Evolutionary conservation across 148 eudicot species (phyloP), one percentile per base, ranked within the genome.

Genomic region (Pouteria glomerata): DNA sequence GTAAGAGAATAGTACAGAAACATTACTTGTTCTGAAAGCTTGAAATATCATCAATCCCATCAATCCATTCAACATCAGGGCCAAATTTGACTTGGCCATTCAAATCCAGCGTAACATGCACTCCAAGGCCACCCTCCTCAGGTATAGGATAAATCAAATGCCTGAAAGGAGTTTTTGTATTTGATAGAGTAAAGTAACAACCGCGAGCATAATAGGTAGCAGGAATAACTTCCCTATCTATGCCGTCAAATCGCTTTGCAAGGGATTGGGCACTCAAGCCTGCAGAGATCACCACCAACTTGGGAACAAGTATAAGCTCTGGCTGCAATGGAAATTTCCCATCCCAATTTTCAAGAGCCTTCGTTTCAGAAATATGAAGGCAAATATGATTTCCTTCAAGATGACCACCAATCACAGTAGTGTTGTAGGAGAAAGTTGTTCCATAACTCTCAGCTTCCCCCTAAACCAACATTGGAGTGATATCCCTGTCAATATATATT

Each of bases 141-240:
- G 98, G 98, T 74, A 94, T 87, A 70, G 98, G 98, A 81, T 94
- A 94, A 66, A 94, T 91, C 81, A 94, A 82, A 75, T 84, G 98
- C 30, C 67, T 75, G 62, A 94, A 94, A 58, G 93, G 83, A 73
- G 26, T 60, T 82, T 80, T 89, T 34, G 78, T 77, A 50, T 86
- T 85, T 15, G 97, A 82, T 31, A 94, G 70, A 37, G 88, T 81
- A 78, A 87, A 91, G 80, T 94, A 94, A 81, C 92, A 90, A 45
- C 98, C 98, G 64, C 98, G 90, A 67, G 98, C 97, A 78, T 79
- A 89, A 74, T 78, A 78, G 57, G 91, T 71, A 30, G 51, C 44
- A 10, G 97, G 97, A 57, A 86, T 78, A 45, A 45, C 73, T 63
- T 73, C 75, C 30, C 4, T 51, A 30, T 81, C 55, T 21, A 86